These are phyloP conservation scores for Athelia psychrophila DNA, from an alignment of 1,284 basidiomycete species.

Conservation along the genomic window DNA sequence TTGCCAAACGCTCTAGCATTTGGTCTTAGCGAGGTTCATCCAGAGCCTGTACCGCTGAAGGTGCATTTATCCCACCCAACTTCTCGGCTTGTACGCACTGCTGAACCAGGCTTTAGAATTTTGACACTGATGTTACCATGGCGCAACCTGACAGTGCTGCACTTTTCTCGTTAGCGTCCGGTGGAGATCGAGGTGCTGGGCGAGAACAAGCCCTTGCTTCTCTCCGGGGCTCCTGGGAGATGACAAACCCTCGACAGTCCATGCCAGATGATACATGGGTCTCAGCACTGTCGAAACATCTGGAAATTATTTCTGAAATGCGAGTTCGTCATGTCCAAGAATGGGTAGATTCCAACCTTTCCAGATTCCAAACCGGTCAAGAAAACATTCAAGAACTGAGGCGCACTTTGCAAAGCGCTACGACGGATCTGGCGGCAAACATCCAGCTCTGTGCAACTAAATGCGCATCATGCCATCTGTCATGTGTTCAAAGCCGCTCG, in stretches of 20 bases:
- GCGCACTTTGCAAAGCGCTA: slow-evolving; percentile 37
- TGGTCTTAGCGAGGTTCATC: slow-evolving; percentile 43
- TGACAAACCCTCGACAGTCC: slow-evolving; percentile 25
- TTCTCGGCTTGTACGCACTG: background rate
- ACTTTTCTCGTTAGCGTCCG: slow-evolving; percentile 33
- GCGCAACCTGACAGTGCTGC: slow-evolving; percentile 30
- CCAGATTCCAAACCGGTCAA: slow-evolving; percentile 40
- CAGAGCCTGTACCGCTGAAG: slow-evolving; percentile 46
- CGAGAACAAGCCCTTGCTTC: slow-evolving; percentile 26
- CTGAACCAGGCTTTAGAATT: slow-evolving; percentile 33
- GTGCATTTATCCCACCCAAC: slow-evolving; percentile 22
- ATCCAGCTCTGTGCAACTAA: slow-evolving; percentile 46
- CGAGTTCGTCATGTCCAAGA: slow-evolving; percentile 43
- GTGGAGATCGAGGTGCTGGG: slow-evolving; percentile 8
- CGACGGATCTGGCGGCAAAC: slow-evolving; percentile 41
- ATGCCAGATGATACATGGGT: slow-evolving; percentile 39
- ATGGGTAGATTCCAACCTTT: slow-evolving; percentile 49
- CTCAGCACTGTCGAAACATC: slow-evolving; percentile 28
- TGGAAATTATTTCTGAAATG: slow-evolving; percentile 34
- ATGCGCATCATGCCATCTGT: slow-evolving; percentile 45
- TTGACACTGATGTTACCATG: slow-evolving; percentile 43
- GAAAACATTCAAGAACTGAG: slow-evolving; percentile 45
- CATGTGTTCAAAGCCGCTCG: slow-evolving; percentile 40
- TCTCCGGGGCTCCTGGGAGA: slow-evolving; percentile 32
- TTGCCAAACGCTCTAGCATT: slow-evolving; percentile 43